Percentiles rank a stretch among this genome's conserved stretches.
Conservation (phyloP, 352 stramenopile species). For the Pythium phragmitis region DNA sequence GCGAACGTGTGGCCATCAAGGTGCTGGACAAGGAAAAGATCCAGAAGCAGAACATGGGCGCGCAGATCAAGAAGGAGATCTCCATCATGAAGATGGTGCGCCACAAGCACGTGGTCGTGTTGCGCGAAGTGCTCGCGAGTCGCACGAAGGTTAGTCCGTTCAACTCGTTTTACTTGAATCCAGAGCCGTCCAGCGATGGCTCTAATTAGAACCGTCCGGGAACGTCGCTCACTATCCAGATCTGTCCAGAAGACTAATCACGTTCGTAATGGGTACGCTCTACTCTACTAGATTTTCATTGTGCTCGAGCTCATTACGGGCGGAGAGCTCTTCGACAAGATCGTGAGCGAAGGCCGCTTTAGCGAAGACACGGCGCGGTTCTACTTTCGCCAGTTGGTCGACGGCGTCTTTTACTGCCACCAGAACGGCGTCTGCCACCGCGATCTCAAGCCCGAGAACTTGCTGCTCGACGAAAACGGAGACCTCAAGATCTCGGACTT, state of each 20-base stretch:
- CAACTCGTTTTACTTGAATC: no score
- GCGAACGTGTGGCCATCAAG: slow-evolving; percentile 96
- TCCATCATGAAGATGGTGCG: slow-evolving; percentile 98
- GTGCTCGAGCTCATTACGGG: slow-evolving; percentile 91
- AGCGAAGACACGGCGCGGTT: slow-evolving; percentile 96
- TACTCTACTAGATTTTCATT: slow-evolving; percentile 95
- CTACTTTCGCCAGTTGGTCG: slow-evolving; percentile 98
- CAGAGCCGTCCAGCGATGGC: no score
- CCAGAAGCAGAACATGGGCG: slow-evolving; percentile 98
- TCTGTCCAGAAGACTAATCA: not conserved
- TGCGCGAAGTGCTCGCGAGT: slow-evolving; percentile 89
- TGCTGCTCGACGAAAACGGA: slow-evolving; percentile 94
- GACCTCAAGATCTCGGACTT: slow-evolving; percentile 99
- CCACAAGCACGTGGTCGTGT: slow-evolving; percentile 87
- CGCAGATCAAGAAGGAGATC: slow-evolving; percentile 99
- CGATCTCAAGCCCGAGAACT: slow-evolving; percentile 97
- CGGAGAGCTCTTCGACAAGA: slow-evolving; percentile 95
- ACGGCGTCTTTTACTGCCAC: slow-evolving; percentile 97
- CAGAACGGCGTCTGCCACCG: slow-evolving; percentile 96
- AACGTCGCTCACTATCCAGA: not conserved
- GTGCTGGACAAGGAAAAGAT: slow-evolving; percentile 98
- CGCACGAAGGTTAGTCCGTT: slow-evolving; percentile 89
- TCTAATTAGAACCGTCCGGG: not conserved
- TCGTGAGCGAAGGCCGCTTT: slow-evolving; percentile 94
- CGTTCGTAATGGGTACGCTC: not conserved